phyloP scores from a whole-genome alignment of 441 rosid genomes.

The Jatropha podagrica region DNA sequence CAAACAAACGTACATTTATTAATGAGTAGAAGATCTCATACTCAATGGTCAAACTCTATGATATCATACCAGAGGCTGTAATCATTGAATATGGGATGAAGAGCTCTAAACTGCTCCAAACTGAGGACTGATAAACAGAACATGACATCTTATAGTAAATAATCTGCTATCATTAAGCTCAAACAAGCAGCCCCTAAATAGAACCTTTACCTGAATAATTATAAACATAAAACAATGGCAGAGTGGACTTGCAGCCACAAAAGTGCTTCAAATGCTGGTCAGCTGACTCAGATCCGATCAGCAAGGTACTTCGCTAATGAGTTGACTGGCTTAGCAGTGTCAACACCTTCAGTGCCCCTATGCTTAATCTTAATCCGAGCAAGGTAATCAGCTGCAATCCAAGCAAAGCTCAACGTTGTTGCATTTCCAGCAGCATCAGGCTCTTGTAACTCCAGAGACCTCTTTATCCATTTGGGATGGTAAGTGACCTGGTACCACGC shows the following conservation, averaged over 20 bases:
- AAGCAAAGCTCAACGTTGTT: constrained; percentile 76
- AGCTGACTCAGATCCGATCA: constrained; percentile 31
- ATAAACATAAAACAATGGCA: constrained; percentile 40
- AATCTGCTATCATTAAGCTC: too few species aligned
- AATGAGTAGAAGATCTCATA: background rate
- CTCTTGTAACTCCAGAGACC: constrained; percentile 49
- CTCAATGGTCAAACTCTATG: too few species aligned
- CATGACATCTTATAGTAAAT: too few species aligned
- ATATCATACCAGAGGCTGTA: too few species aligned
- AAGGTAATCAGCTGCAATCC: constrained; percentile 90
- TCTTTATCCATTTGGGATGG: constrained; percentile 67
- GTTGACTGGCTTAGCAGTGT: constrained; percentile 59
- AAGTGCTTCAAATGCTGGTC: constrained; percentile 14
- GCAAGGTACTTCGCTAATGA: constrained; percentile 57
- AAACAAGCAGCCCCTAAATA: too few species aligned
- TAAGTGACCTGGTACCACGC: constrained; percentile 92
- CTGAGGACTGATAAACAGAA: background rate
- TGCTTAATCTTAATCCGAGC: constrained; percentile 67
- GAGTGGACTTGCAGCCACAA: constrained; percentile 73
- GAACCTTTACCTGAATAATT: too few species aligned
- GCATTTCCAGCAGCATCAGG: constrained; percentile 31
- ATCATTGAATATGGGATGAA: background rate
- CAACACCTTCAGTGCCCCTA: constrained; percentile 32
- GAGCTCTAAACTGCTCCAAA: background rate
- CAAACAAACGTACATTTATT: too few species aligned